phyloP scores from a whole-genome alignment of 2,329 filamentous ascomycete species.

The Aureobasidium sp. region DNA sequence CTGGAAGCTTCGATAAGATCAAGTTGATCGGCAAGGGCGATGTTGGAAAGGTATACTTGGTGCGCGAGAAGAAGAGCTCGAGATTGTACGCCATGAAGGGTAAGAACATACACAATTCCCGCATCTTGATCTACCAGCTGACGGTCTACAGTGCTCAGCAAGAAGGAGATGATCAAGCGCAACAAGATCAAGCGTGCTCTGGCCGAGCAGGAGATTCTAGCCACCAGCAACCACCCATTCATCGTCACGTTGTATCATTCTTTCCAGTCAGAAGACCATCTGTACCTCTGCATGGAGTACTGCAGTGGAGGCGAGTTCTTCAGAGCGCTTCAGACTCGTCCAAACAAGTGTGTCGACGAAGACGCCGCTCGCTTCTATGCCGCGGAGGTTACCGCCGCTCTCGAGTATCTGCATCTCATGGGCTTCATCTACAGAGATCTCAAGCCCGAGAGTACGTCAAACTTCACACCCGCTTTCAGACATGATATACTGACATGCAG shows the following conservation, averaged over 20 bases:
- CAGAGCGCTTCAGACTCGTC: slow-evolving; percentile 86
- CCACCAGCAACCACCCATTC: slow-evolving; percentile 97
- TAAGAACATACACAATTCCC: slow-evolving; percentile 34
- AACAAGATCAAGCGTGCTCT: slow-evolving; percentile 99
- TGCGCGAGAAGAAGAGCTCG: slow-evolving; percentile 94
- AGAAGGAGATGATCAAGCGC: slow-evolving; percentile 99
- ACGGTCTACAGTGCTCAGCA: slow-evolving; percentile 67
- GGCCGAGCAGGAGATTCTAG: slow-evolving; percentile 94
- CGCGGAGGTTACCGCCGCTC: slow-evolving; percentile 88
- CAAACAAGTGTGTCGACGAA: slow-evolving; percentile 94
- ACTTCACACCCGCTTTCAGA: background rate
- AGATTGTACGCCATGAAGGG: slow-evolving; percentile 98
- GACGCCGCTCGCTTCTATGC: slow-evolving; percentile 97
- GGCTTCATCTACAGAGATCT: slow-evolving; percentile 97
- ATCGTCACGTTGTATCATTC: slow-evolving; percentile 98
- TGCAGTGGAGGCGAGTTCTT: slow-evolving; percentile 99
- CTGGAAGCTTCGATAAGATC: slow-evolving; percentile 97
- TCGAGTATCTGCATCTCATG: slow-evolving; percentile 97
- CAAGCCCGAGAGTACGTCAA: slow-evolving; percentile 81
- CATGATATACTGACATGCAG: slow-evolving; percentile 28
- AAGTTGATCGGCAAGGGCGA: slow-evolving; percentile 98
- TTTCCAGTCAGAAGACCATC: slow-evolving; percentile 96
- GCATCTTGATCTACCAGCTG: background rate
- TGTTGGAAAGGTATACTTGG: slow-evolving; percentile 95
- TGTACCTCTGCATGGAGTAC: slow-evolving; percentile 99